Evolutionary conservation across 305 asterid genomes (phyloP).

Genomic region (Fraxinus albicans): DNA sequence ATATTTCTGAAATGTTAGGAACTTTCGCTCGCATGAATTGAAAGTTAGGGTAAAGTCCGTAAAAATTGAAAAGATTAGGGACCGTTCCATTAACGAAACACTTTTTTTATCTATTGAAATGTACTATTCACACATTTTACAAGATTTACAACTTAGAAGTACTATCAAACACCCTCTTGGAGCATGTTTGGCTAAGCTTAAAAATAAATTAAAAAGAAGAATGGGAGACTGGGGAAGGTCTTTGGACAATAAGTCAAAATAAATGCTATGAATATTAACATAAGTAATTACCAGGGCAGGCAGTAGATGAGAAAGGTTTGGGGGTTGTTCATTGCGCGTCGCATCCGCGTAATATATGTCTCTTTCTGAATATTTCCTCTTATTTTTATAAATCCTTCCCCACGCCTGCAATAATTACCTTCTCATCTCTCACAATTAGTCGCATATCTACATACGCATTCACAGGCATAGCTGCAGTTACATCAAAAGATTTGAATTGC

Average conservation of each 20-base stretch:
- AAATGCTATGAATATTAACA: background rate
- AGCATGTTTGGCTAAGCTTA: background rate
- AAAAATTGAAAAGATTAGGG: no score
- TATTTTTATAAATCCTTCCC: background rate
- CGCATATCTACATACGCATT: background rate
- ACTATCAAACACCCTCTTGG: background rate
- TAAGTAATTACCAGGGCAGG: background rate
- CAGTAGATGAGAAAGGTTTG: background rate
- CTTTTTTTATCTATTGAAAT: no score
- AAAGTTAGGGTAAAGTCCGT: no score
- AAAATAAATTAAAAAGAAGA: no score
- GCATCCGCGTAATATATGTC: background rate
- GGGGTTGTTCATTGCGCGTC: background rate
- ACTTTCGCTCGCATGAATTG: no score
- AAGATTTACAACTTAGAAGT: background rate
- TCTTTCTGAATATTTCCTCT: background rate
- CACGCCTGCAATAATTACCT: background rate
- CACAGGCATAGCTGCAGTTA: background rate
- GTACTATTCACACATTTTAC: background rate
- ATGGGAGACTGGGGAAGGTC: background rate
- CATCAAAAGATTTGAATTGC: background rate
- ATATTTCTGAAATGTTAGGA: no score
- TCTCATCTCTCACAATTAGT: background rate
- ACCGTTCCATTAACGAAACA: background rate
- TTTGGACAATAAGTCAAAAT: background rate